A percentile compares a stretch with the other conserved stretches of the same genome.
Conservation (phyloP, 2,329 filamentous ascomycete genomes). For the Endocalyx cinctus region DNA sequence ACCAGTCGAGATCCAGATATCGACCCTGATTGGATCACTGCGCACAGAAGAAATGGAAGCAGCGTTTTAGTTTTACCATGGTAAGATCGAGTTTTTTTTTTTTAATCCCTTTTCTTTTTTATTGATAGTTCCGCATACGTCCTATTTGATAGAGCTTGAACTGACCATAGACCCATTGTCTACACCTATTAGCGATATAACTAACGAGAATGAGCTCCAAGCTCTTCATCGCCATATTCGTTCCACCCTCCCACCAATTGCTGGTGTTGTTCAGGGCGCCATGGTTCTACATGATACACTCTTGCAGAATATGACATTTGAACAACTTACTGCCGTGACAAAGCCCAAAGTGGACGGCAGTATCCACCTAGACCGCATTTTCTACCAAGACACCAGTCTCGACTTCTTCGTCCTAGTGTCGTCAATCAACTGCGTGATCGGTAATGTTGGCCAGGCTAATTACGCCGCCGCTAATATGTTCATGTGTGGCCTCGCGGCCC, state of each 20-base stretch:
- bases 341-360: constrained; percentile 16
- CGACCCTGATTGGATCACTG: constrained; percentile 5
- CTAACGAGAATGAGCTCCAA: constrained; percentile 6
- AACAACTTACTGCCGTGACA: constrained; percentile 7
- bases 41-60: constrained; percentile 2
- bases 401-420: constrained; percentile 32
- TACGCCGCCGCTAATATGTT: constrained; percentile 33
- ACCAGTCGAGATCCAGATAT: constrained; percentile 11
- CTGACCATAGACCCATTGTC: no score
- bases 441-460: constrained; percentile 24
- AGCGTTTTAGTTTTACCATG: constrained; percentile 6
- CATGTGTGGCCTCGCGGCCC: constrained; percentile 26
- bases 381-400: constrained; percentile 8
- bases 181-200: constrained; percentile 12
- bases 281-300: constrained; percentile 15
- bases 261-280: constrained; percentile 16
- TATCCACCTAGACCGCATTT: background rate
- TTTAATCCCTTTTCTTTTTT: background rate
- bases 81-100: no score
- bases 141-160: no score
- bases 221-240: constrained; percentile 6
- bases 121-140: background rate
- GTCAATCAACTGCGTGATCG: constrained; percentile 21
- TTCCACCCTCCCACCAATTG: constrained; percentile 12
- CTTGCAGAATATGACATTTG: constrained; percentile 14